Evolutionary conservation across 2,329 filamentous ascomycete species (phyloP), one percentile per base, ranked within the genome.

Genomic region (Immersiporthe knoxdaviesiana): DNA sequence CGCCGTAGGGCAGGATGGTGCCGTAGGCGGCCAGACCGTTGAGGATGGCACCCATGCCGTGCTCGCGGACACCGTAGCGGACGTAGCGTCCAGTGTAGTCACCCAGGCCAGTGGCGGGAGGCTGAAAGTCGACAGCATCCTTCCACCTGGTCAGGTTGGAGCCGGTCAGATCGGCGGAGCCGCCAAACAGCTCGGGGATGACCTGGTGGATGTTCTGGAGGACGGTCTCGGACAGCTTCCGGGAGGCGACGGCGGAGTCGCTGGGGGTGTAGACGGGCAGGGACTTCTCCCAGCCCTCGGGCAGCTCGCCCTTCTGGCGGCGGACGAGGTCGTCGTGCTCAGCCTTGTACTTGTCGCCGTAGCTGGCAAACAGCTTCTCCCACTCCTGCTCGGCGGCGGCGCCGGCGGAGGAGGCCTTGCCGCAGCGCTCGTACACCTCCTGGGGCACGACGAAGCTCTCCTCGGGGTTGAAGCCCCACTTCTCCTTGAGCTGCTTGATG

Each of bases 101-200:
- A 79, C 96, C 96, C 76, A 99, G 92, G 73, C 92, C 91, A 73
- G 89, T 91, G 77, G 88, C 86, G 70, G 93, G 92, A 73, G 94
- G 93, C 87, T 99, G 96, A 91, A 99, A 98, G 87, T 99, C 96
- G 74, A 95, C 89, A 68, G 96, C 95, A 67, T 90, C 88, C 92
- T 98, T 99, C 94, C 94, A 97, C 81, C 94, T 91, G 75, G 96
- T 99, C 86, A 98, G 91, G 89, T 99, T 99, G 80, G 96, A 98
- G 79, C 93, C 93, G 80, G 96, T 99, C 87, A 99, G 83, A 87
- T 99, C 96, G 76, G 96, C 96, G 74, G 96, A 99, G 77, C 96
- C 96, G 80, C 95, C 97, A 72, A 99, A 83, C 70, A 99, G 90
- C 84, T 98, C 96, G 74, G 96, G 96, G 67, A 99, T 79, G 74